Evolutionary conservation across 345 rosid species (phyloP).

Genomic region (Hibiscus trionum): DNA sequence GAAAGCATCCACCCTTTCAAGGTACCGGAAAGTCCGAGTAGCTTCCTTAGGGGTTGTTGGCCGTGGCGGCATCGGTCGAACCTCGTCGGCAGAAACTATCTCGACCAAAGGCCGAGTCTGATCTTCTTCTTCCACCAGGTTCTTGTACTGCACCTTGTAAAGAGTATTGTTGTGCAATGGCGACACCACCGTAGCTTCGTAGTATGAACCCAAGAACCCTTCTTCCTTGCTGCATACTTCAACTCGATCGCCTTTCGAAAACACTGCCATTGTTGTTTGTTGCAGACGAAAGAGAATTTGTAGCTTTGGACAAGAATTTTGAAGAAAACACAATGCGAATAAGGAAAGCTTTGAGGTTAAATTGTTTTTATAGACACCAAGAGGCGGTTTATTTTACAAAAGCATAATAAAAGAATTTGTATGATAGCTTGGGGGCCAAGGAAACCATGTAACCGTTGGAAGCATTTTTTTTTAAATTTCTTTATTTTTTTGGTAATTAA

Average conservation of each 20-base stretch:
- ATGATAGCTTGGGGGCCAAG: too few relatives aligned
- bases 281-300: too few relatives aligned
- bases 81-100: neutral
- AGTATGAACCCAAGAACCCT: neutral
- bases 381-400: too few relatives aligned
- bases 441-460: too few relatives aligned
- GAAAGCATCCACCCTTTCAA: neutral
- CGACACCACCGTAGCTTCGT: neutral
- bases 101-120: neutral
- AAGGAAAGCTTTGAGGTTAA: too few relatives aligned
- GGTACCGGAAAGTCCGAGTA: neutral
- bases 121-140: neutral
- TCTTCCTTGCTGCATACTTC: neutral
- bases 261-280: neutral
- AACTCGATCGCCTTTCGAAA: neutral
- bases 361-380: too few relatives aligned
- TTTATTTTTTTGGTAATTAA: too few relatives aligned
- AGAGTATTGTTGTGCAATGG: neutral
- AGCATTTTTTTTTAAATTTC: too few relatives aligned
- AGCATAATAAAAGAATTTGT: too few relatives aligned
- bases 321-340: too few relatives aligned
- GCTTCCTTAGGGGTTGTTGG: neutral
- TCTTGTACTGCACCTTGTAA: neutral
- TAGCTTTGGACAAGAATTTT: too few relatives aligned
- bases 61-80: neutral